Conservation (phyloP, 2,329 filamentous ascomycete genomes). For the Clarireedia sp. region DNA sequence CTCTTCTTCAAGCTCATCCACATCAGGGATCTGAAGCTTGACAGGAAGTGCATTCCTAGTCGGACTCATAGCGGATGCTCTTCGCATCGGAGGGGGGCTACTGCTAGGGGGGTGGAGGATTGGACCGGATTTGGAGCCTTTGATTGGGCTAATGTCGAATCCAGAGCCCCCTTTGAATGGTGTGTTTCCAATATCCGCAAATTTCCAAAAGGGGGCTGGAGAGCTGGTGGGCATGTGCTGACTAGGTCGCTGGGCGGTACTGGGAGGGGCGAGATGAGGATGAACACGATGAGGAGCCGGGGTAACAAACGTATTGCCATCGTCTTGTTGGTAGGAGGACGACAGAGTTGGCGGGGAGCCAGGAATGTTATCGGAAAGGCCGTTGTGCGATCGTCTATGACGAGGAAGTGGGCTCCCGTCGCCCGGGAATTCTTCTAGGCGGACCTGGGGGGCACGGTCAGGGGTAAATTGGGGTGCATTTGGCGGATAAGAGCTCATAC, state of each 20-base stretch:
- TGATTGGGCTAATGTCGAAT: conserved; percentile 54
- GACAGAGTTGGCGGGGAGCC: conserved; percentile 51
- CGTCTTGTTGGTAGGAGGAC: conserved; percentile 55
- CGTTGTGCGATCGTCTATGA: conserved; percentile 36
- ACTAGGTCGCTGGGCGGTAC: conserved; percentile 71
- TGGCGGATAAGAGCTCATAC: conserved; percentile 41
- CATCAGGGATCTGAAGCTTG: conserved; percentile 17
- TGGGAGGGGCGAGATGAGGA: conserved; percentile 69
- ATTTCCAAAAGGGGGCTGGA: conserved; percentile 84
- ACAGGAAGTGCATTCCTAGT: conserved; percentile 15
- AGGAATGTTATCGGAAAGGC: conserved; percentile 42
- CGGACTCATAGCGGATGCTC: conserved; percentile 24
- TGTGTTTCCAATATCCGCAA: conserved; percentile 67
- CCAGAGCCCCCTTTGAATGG: conserved; percentile 43
- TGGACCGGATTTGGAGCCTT: conserved; percentile 31
- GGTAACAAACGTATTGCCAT: conserved; percentile 56
- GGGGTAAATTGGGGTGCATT: conserved; percentile 45
- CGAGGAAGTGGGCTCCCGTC: conserved; percentile 57
- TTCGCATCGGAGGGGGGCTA: conserved; percentile 41
- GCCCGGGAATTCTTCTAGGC: conserved; percentile 22
- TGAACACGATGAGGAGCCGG: conserved; percentile 66
- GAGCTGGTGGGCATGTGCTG: conserved; percentile 82
- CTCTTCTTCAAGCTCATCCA: conserved; percentile 25
- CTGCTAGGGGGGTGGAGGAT: conserved; percentile 41
- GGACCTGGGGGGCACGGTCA: conserved; percentile 41